Evolutionary conservation across 352 stramenopile species (phyloP).

Genomic region (Phytophthora pisi): DNA sequence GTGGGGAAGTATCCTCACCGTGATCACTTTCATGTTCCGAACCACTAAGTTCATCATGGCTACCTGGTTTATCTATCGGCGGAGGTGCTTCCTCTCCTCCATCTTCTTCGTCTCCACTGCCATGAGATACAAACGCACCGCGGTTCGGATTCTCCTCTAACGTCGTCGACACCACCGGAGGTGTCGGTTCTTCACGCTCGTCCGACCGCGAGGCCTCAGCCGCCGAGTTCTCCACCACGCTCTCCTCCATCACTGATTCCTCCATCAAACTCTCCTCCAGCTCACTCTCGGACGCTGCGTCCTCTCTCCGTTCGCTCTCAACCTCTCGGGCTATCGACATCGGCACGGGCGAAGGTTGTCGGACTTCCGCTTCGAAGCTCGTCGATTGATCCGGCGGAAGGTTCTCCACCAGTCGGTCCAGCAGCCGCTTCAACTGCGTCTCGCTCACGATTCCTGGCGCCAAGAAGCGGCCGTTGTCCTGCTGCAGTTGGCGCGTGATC

Average conservation of each 20-base stretch:
- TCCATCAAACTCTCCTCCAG: conserved; percentile 50
- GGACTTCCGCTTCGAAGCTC: neutral
- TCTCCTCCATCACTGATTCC: conserved; percentile 35
- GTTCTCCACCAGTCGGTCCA: conserved; percentile 69
- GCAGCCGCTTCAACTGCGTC: conserved; percentile 60
- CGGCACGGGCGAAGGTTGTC: neutral
- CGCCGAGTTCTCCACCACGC: conserved; percentile 29
- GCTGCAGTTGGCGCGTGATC: conserved; percentile 62
- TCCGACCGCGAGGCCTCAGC: conserved; percentile 44
- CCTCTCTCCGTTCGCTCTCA: conserved; percentile 17
- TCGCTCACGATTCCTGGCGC: conserved; percentile 67
- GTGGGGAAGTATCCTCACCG: neutral
- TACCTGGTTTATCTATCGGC: conserved; percentile 4
- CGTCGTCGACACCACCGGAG: conserved; percentile 2
- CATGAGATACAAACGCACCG: conserved; percentile 30
- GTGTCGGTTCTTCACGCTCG: conserved; percentile 15
- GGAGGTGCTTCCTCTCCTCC: neutral
- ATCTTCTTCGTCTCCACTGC: conserved; percentile 1
- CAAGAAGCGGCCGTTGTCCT: conserved; percentile 71
- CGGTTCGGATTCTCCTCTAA: conserved; percentile 17
- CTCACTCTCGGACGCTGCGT: conserved; percentile 31
- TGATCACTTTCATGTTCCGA: conserved; percentile 12
- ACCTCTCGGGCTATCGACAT: neutral
- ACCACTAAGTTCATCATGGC: neutral
- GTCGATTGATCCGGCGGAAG: conserved; percentile 23